Conservation (phyloP, 352 stramenopile genomes). For the Halophytophthora batemanensis region DNA sequence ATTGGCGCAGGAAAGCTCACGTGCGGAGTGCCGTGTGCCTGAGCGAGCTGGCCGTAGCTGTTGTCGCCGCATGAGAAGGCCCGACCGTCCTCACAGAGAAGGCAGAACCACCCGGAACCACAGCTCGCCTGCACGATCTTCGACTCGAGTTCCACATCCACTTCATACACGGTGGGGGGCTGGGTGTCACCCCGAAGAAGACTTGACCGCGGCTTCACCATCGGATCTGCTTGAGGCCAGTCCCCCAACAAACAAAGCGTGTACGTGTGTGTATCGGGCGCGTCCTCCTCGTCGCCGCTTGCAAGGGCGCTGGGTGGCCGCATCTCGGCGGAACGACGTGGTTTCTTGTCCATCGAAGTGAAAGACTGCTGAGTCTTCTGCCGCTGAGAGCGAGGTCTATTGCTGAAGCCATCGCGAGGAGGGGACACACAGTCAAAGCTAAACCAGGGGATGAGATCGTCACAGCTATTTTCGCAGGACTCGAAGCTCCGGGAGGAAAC, state of each 20-base stretch:
- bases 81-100: constrained; percentile 44
- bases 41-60: constrained; percentile 57
- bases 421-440: too few species aligned
- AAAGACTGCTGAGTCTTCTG: too few species aligned
- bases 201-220: background rate
- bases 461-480: too few species aligned
- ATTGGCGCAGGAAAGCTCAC: constrained; percentile 9
- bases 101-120: constrained; percentile 45
- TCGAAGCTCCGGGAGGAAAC: too few species aligned
- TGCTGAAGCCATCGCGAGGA: too few species aligned
- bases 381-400: too few species aligned
- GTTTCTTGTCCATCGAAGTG: too few species aligned
- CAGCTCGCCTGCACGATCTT: constrained; percentile 42
- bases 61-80: constrained; percentile 57
- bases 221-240: constrained; percentile 18
- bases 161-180: constrained; percentile 26
- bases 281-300: constrained; percentile 4
- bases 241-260: constrained; percentile 51
- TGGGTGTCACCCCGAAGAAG: constrained; percentile 3
- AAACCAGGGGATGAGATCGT: too few species aligned
- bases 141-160: constrained; percentile 40
- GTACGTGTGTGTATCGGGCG: constrained; percentile 32
- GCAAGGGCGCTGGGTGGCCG: too few species aligned
- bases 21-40: constrained; percentile 30
- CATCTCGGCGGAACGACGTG: too few species aligned